Evolutionary conservation across 768 basidiomycete species (phyloP), one percentile per base, ranked within the genome.

Genomic region (Macrolepiota dolichaula): DNA sequence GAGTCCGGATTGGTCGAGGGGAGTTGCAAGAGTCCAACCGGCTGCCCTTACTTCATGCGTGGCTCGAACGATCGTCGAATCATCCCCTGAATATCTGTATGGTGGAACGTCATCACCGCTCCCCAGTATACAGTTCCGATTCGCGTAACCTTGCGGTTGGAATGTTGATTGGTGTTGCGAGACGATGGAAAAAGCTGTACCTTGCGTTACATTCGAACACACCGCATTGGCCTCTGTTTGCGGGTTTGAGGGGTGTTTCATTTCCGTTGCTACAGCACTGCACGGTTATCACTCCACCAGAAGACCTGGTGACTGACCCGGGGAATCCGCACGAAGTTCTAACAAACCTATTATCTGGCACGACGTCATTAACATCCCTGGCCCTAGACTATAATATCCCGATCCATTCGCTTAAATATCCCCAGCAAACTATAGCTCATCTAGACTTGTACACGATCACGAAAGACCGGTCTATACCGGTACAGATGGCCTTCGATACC

Each of bases 1-100:
- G 59, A 17, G 57, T 64, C 25, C 58, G 53, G 44, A 52, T 53
- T 11, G 57, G 61, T 3, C 51, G 63, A 25, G 63, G 62, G 12
- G 64, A 57, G 24, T 25, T 62, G 19, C 51, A 55, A 57, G 60
- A 61, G 56, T 42, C 42, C n/a, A 44, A 38, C 42, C 59, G 42
- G 29, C 38, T 57, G 53, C 61, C 59, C 12, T 54, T 60, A 19
- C 27, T 61, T 32, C 51, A 61, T 9, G 51, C 59, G 9, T 61
- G 59, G 59, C 52, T 61, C 24, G 59, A 61, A 29, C 29, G 59
- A 19, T 61, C 59, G 17, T 36, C 52, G 15, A 37, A 61, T 15
- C 59, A 61, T 19, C 59, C 59, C n/a, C 36, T 61, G n/a, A 55
- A 15, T 3, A 52, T 61, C 5, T 61, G 59, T 24, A 61, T 61